Evolutionary conservation across 805 yeast genomes (phyloP).

Genomic region (Yamadazyma kitorensis): DNA sequence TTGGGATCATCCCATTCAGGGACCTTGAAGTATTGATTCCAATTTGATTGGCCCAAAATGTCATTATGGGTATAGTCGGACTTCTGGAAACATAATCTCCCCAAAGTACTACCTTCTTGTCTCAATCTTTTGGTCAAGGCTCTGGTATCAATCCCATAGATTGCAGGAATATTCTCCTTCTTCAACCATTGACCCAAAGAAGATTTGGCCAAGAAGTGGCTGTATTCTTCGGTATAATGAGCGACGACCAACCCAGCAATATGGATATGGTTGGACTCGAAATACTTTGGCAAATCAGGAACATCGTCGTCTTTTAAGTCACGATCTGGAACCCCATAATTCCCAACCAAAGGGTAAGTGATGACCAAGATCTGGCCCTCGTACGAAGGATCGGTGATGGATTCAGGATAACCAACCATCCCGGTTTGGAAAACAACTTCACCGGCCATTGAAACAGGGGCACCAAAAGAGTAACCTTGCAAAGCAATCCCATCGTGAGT

Average conservation of each 20-base stretch:
- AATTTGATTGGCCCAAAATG: constrained; percentile 34
- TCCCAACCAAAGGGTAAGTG: constrained; percentile 96
- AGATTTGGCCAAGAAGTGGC: constrained; percentile 90
- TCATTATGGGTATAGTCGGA: constrained; percentile 26
- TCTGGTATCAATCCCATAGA: constrained; percentile 97
- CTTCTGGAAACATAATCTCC: constrained; percentile 73
- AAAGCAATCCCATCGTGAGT: constrained; percentile 80
- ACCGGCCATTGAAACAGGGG: constrained; percentile 85
- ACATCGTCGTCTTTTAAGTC: constrained; percentile 59
- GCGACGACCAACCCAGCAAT: constrained; percentile 97
- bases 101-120: constrained; percentile 88
- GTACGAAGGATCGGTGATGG: constrained; percentile 97
- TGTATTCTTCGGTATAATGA: constrained; percentile 92
- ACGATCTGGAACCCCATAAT: constrained; percentile 98
- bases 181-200: constrained; percentile 93
- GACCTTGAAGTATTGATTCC: constrained; percentile 63
- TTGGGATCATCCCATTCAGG: constrained; percentile 96
- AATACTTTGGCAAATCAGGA: constrained; percentile 79
- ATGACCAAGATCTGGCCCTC: constrained; percentile 96
- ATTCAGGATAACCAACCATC: constrained; percentile 99
- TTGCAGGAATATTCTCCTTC: constrained; percentile 89
- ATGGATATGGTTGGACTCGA: constrained; percentile 90
- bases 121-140: constrained; percentile 90
- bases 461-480: constrained; percentile 97
- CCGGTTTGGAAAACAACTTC: constrained; percentile 99